Conservation (phyloP, 192 early-diverging fungal species). For the Phycomyces blakesleeanus region DNA sequence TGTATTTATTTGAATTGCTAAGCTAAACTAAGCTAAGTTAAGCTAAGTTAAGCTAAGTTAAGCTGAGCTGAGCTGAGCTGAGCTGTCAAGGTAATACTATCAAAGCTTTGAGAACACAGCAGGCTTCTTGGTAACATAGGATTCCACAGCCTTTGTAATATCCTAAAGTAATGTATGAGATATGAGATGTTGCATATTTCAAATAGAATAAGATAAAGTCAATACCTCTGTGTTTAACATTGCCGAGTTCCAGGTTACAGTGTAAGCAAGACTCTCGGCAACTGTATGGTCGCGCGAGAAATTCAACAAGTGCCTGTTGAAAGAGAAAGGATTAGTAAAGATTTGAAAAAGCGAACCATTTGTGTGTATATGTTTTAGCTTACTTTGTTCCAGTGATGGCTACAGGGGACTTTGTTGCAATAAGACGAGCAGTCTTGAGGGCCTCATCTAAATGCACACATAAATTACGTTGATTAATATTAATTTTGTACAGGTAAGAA, state of each 20-base stretch:
- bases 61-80: too few species aligned
- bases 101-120: conserved; percentile 50
- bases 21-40: too few species aligned
- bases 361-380: background rate
- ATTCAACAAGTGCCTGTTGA: conserved; percentile 68
- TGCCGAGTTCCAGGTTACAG: conserved; percentile 81
- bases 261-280: conserved; percentile 83
- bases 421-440: conserved; percentile 61
- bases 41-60: too few species aligned
- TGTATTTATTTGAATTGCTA: too few species aligned
- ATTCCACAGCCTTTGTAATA: conserved; percentile 40
- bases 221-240: conserved; percentile 73
- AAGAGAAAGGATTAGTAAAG: background rate
- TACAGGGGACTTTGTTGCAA: conserved; percentile 89
- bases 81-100: too few species aligned
- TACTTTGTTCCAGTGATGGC: conserved; percentile 85
- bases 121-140: conserved; percentile 43
- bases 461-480: background rate
- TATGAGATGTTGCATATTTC: background rate
- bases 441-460: conserved; percentile 56
- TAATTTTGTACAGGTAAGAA: background rate
- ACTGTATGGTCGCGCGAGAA: conserved; percentile 92
- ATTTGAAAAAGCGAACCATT: background rate
- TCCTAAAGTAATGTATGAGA: conserved; percentile 31
- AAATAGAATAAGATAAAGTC: background rate